Evolutionary conservation across 2,329 filamentous ascomycete species (phyloP).

Genomic region (Alternaria sp.): DNA sequence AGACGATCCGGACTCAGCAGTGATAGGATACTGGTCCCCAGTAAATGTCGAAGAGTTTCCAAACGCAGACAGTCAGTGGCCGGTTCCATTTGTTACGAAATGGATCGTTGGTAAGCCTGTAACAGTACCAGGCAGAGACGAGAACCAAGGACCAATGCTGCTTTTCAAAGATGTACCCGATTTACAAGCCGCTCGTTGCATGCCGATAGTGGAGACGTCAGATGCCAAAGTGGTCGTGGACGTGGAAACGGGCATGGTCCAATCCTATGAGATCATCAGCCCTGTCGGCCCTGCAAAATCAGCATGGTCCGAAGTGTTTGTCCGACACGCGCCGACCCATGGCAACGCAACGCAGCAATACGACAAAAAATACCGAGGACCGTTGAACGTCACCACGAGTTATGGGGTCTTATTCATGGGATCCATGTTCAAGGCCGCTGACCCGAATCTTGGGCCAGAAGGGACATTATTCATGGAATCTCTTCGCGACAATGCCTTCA

Average conservation of each 20-base stretch:
- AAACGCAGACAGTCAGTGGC: slow-evolving; percentile 9
- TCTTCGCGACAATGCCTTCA: slow-evolving; percentile 16
- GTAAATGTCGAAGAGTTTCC: neutral
- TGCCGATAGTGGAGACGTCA: slow-evolving; percentile 18
- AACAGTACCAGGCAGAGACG: neutral
- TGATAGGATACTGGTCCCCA: slow-evolving; percentile 23
- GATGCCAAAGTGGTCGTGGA: slow-evolving; percentile 17
- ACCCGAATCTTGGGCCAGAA: neutral
- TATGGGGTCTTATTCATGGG: slow-evolving; percentile 19
- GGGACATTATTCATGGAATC: neutral
- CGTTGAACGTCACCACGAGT: slow-evolving; percentile 13
- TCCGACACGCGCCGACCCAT: slow-evolving; percentile 2
- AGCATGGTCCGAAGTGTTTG: slow-evolving; percentile 4
- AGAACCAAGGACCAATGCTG: neutral
- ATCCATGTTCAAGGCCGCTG: slow-evolving; percentile 15
- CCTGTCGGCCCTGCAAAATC: neutral
- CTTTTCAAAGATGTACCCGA: slow-evolving; percentile 10
- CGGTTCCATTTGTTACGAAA: slow-evolving; percentile 12
- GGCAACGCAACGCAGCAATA: neutral
- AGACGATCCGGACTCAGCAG: neutral
- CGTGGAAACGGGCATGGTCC: slow-evolving; percentile 1
- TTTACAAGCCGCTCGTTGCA: slow-evolving; percentile 21
- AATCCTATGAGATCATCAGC: slow-evolving; percentile 9
- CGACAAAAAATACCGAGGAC: neutral
- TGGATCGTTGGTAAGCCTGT: slow-evolving; percentile 8